phyloP scores from a whole-genome alignment of 306 rosid species.

The Dryas alaskensis region DNA sequence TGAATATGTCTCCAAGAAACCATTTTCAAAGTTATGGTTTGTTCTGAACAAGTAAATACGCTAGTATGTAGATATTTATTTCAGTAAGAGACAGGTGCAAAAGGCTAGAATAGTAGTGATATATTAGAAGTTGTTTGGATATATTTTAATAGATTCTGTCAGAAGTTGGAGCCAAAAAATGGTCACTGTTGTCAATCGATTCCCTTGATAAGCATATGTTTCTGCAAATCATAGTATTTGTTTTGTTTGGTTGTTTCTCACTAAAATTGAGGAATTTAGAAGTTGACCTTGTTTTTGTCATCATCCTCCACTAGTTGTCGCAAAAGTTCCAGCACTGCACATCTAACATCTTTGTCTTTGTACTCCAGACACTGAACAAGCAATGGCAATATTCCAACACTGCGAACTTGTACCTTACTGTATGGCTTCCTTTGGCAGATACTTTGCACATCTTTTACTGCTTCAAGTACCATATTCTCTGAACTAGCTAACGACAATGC shows the following conservation, averaged over 20 bases:
- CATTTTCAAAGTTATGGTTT: too few relatives aligned
- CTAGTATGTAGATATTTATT: too few relatives aligned
- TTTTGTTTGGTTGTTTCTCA: not conserved
- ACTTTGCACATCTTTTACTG: slow-evolving; percentile 34
- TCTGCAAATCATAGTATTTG: not conserved
- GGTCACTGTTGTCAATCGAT: not conserved
- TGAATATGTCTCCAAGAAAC: too few relatives aligned
- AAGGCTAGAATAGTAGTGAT: too few relatives aligned
- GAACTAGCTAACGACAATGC: slow-evolving; percentile 49
- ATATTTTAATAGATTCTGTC: not conserved
- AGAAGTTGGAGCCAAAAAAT: not conserved
- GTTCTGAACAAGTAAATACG: too few relatives aligned
- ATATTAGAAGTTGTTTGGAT: too few relatives aligned
- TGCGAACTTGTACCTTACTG: slow-evolving; percentile 21
- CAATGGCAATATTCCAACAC: slow-evolving; percentile 37
- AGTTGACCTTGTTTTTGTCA: slow-evolving; percentile 35
- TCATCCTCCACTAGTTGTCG: slow-evolving; percentile 33
- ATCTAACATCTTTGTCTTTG: slow-evolving; percentile 34
- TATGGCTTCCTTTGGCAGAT: slow-evolving; percentile 32
- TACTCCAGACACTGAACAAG: slow-evolving; percentile 32
- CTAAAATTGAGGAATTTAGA: not conserved
- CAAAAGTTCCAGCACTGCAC: slow-evolving; percentile 32
- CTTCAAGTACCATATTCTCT: slow-evolving; percentile 46
- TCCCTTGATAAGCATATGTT: not conserved
- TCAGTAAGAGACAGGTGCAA: too few relatives aligned